Conservation (phyloP, 768 basidiomycete genomes). For the Boletus edulis region DNA sequence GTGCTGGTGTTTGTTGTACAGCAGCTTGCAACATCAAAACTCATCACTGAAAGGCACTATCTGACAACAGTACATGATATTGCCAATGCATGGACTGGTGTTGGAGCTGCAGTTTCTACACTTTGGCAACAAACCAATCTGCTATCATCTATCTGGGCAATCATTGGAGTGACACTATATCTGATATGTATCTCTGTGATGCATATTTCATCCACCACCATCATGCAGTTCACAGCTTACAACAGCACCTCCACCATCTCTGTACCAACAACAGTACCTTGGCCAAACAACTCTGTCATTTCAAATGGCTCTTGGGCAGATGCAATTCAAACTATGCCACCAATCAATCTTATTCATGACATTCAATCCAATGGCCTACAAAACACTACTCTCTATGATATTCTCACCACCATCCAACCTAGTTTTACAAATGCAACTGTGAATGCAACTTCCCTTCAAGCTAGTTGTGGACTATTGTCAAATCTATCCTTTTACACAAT, state of each 20-base stretch:
- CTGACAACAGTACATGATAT: constrained; percentile 20
- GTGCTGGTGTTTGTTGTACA: constrained; percentile 19
- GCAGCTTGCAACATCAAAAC: constrained; percentile 6
- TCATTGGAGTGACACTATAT: constrained; percentile 14
- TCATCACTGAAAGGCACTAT: constrained; percentile 3
- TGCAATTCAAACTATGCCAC: not conserved
- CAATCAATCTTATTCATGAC: not conserved
- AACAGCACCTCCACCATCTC: not conserved
- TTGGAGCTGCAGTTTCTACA: constrained; percentile 16
- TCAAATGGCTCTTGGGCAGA: not conserved
- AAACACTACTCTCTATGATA: constrained; percentile 16
- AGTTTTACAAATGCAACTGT: constrained; percentile 1
- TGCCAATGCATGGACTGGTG: constrained; percentile 19
- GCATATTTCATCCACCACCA: constrained; percentile 19
- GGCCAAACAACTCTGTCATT: constrained; percentile 7
- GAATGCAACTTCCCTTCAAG: constrained; percentile 10
- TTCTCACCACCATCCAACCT: not conserved
- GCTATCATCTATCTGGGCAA: constrained; percentile 8
- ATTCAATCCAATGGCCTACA: constrained; percentile 5
- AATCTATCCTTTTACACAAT: not conserved
- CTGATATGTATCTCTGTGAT: constrained; percentile 16
- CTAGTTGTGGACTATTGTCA: constrained; percentile 9
- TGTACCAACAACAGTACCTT: not conserved
- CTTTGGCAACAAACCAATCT: constrained; percentile 12
- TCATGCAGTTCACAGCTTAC: constrained; percentile 20